These are phyloP conservation scores for Biscutella laevigata DNA, from an alignment of 441 rosid genomes.

Conservation along the genomic window DNA sequence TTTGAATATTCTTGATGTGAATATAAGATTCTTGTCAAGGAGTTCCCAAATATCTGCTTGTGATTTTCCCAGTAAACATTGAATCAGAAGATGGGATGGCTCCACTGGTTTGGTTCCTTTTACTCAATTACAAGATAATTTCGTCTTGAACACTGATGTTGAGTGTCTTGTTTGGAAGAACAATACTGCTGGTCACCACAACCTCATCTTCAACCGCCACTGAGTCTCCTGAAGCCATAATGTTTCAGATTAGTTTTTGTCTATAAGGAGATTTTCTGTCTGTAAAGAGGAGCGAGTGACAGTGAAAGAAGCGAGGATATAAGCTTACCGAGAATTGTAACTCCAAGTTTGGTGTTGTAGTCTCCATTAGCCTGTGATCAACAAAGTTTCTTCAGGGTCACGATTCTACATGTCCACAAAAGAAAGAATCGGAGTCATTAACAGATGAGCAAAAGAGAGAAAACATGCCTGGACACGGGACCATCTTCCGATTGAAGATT, in stretches of 20 bases:
- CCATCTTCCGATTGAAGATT: constrained; percentile 86
- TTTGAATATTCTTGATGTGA: constrained; percentile 1
- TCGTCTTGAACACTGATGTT: constrained; percentile 82
- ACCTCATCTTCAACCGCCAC: constrained; percentile 85
- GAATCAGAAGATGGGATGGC: constrained; percentile 5
- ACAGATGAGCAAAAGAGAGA: constrained; percentile 12
- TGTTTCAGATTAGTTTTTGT: constrained; percentile 1
- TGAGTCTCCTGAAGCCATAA: constrained; percentile 56
- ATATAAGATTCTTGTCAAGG: constrained; percentile 5
- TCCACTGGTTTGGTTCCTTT: constrained; percentile 5
- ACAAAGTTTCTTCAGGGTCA: constrained; percentile 11
- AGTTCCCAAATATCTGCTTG: constrained; percentile 17
- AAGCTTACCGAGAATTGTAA: constrained; percentile 79
- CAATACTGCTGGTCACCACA: constrained; percentile 74
- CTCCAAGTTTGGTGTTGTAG: constrained; percentile 71
- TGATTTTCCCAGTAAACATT: constrained; percentile 11
- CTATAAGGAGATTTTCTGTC: neutral
- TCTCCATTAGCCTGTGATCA: constrained; percentile 66
- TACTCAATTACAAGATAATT: constrained; percentile 48
- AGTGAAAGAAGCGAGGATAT: neutral
- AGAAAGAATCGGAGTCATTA: neutral
- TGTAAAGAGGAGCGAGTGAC: neutral
- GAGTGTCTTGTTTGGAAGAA: constrained; percentile 85
- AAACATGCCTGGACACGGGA: constrained; percentile 81
- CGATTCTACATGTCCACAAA: constrained; percentile 8